Evolutionary conservation across 495 filamentous ascomycete genomes (phyloP).

Genomic region (Trichoderma gamsii): DNA sequence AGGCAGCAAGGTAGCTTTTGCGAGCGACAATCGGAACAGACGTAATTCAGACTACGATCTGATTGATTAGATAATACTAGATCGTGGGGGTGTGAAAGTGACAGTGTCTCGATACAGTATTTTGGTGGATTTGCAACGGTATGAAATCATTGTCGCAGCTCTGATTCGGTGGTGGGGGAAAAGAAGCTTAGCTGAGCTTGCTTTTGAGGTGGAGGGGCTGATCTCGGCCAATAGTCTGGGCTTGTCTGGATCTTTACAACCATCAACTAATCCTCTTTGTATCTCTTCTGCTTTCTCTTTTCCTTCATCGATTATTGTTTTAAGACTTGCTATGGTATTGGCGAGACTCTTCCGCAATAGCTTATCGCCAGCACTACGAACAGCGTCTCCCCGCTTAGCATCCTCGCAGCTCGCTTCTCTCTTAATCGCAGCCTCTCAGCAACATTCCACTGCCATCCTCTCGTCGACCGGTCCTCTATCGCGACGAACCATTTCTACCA

Average conservation of each 20-base stretch:
- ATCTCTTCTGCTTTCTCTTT: background rate
- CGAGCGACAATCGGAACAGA: background rate
- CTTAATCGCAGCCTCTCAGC: background rate
- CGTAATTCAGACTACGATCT: background rate
- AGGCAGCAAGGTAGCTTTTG: background rate
- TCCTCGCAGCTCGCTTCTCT: background rate
- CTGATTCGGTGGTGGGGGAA: background rate
- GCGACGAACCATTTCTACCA: background rate
- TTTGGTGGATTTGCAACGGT: background rate
- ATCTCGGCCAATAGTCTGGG: background rate
- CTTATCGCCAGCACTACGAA: background rate
- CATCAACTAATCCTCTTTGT: background rate
- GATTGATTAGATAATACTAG: slow-evolving; percentile 16
- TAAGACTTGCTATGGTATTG: background rate
- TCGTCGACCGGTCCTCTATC: background rate
- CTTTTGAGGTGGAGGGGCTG: background rate
- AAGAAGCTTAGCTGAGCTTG: slow-evolving; percentile 7
- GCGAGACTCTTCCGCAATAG: background rate
- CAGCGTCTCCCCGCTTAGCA: background rate
- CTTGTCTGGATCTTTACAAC: background rate
- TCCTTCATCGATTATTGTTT: background rate
- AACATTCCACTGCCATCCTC: background rate
- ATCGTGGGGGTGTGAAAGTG: background rate
- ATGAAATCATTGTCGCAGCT: slow-evolving; percentile 14
- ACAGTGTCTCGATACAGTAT: background rate